phyloP scores from a whole-genome alignment of 2,329 filamentous ascomycete genomes.

The Cercospora canescens region DNA sequence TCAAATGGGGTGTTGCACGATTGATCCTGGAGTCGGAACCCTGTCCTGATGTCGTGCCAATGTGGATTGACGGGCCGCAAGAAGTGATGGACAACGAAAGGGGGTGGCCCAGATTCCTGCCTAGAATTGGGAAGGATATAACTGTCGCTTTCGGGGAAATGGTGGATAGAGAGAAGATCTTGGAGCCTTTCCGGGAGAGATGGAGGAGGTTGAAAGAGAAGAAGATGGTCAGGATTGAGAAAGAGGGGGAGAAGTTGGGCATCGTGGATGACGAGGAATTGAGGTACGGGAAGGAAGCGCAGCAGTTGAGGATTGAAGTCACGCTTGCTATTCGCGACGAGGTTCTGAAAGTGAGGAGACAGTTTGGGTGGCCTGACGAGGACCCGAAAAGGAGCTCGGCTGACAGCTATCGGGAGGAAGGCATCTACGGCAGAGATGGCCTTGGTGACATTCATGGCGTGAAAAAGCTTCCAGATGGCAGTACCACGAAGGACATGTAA shows the following conservation, averaged over 20 bases:
- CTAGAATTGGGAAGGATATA: slow-evolving; percentile 70
- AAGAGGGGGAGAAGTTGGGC: slow-evolving; percentile 44
- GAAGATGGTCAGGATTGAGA: slow-evolving; percentile 43
- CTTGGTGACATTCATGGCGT: slow-evolving; percentile 41
- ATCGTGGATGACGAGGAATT: slow-evolving; percentile 67
- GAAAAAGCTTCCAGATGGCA: slow-evolving; percentile 57
- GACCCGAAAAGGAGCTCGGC: slow-evolving; percentile 74
- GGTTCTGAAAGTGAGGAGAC: slow-evolving; percentile 73
- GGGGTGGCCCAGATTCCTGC: slow-evolving; percentile 75
- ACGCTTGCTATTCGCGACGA: slow-evolving; percentile 75
- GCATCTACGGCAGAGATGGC: slow-evolving; percentile 46
- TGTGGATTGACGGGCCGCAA: slow-evolving; percentile 92
- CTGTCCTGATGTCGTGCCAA: slow-evolving; percentile 83
- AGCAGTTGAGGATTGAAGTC: slow-evolving; percentile 75
- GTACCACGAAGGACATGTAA: slow-evolving; percentile 59
- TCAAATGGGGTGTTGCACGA: slow-evolving; percentile 95
- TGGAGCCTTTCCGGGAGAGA: slow-evolving; percentile 71
- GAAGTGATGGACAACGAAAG: slow-evolving; percentile 84
- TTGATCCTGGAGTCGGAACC: slow-evolving; percentile 88
- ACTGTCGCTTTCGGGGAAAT: slow-evolving; percentile 77
- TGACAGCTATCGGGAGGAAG: slow-evolving; percentile 73
- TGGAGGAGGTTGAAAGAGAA: slow-evolving; percentile 69
- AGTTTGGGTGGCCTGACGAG: slow-evolving; percentile 74
- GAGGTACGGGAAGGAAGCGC: slow-evolving; percentile 71
- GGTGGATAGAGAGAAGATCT: slow-evolving; percentile 70